Evolutionary conservation across 129 eudicot genomes (phyloP).

Genomic region (Flaveria robusta): DNA sequence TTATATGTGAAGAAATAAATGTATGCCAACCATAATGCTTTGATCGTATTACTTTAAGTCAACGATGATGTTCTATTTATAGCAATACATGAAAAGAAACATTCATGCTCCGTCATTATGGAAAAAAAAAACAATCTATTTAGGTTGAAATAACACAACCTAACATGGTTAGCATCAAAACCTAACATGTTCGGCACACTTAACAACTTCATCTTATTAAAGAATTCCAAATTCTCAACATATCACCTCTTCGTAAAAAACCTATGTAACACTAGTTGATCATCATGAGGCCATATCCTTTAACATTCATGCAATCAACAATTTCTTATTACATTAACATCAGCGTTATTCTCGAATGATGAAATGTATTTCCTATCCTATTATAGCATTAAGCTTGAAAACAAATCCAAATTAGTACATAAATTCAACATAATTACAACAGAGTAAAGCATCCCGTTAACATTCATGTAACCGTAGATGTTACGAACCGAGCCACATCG

Average conservation of each 20-base stretch:
- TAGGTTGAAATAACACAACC: background rate
- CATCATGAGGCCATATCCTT: background rate
- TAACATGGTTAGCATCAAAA: background rate
- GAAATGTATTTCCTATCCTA: too few relatives aligned
- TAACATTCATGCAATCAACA: background rate
- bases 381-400: background rate
- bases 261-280: background rate
- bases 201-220: background rate
- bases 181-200: background rate
- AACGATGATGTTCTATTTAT: background rate
- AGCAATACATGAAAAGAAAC: background rate
- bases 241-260: background rate
- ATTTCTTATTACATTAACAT: background rate
- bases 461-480: background rate
- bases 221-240: background rate
- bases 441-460: background rate
- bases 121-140: background rate
- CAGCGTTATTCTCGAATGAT: background rate
- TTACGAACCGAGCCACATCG: background rate
- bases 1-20: background rate
- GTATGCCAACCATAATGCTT: background rate
- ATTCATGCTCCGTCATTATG: background rate
- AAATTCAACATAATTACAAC: background rate
- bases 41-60: background rate
- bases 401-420: background rate